A percentile compares a stretch with the other conserved stretches of the same genome.
Conservation (phyloP, 768 basidiomycete genomes). For the Tephrocybe sp. region DNA sequence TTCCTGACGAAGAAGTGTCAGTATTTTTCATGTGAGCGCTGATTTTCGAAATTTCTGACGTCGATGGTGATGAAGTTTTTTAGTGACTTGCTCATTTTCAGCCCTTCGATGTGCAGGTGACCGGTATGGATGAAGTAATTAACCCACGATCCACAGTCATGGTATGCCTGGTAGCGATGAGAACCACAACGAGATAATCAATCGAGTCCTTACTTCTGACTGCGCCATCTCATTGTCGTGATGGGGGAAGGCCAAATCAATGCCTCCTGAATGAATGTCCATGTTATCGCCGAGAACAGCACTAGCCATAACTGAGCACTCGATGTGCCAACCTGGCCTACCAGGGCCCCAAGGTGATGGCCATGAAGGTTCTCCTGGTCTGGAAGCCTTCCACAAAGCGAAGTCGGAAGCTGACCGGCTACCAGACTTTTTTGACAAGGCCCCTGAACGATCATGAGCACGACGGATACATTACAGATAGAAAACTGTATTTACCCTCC, state of each 20-base stretch:
- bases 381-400: constrained; percentile 96
- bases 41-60: constrained; percentile 39
- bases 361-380: constrained; percentile 97
- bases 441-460: constrained; percentile 26
- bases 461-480: neutral
- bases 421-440: constrained; percentile 47
- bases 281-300: constrained; percentile 87
- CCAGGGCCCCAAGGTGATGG: constrained; percentile 94
- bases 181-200: neutral
- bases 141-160: constrained; percentile 91
- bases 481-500: constrained; percentile 59
- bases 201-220: constrained; percentile 65
- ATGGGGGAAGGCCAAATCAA: constrained; percentile 98
- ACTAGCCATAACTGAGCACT: constrained; percentile 98
- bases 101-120: constrained; percentile 95
- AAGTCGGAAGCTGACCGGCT: constrained; percentile 90
- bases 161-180: constrained; percentile 69
- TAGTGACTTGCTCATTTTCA: constrained; percentile 99
- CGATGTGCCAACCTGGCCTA: constrained; percentile 99
- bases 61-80: constrained; percentile 99
- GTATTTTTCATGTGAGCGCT: constrained; percentile 1
- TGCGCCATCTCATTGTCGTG: constrained; percentile 99
- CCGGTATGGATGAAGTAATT: constrained; percentile 99
- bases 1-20: constrained; percentile 51
- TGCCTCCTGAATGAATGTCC: constrained; percentile 98